These are phyloP conservation scores for Boletus edulis DNA, from an alignment of 768 basidiomycete genomes.

Conservation along the genomic window DNA sequence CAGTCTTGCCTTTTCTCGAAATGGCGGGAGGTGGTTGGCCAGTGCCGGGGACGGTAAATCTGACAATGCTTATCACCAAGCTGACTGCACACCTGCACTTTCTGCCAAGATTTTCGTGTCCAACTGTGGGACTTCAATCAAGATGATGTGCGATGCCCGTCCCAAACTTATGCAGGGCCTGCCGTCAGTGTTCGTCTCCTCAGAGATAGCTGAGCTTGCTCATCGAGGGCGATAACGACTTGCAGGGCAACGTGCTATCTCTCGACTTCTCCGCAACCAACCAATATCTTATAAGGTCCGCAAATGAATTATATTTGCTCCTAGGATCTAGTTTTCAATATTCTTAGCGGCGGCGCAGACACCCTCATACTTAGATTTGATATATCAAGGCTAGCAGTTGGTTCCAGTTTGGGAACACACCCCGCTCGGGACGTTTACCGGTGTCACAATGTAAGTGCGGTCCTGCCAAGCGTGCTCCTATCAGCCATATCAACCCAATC, in stretches of 20 bases:
- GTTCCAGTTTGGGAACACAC: slow-evolving; percentile 4
- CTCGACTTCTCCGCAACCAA: slow-evolving; percentile 70
- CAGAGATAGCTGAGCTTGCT: slow-evolving; percentile 22
- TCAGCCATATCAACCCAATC: slow-evolving; percentile 15
- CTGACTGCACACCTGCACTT: slow-evolving; percentile 11
- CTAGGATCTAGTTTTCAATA: slow-evolving; percentile 3
- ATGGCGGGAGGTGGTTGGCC: slow-evolving; percentile 59
- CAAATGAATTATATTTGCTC: slow-evolving; percentile 17
- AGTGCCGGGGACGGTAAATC: slow-evolving; percentile 68
- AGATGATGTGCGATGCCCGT: slow-evolving; percentile 46
- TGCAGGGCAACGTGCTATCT: slow-evolving; percentile 67
- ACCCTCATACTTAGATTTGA: slow-evolving; percentile 53
- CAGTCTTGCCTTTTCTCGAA: slow-evolving; percentile 57
- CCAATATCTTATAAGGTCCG: slow-evolving; percentile 64
- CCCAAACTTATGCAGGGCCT: slow-evolving; percentile 47
- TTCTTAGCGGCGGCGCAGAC: slow-evolving; percentile 54
- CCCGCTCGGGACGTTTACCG: slow-evolving; percentile 28
- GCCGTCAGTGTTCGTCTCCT: slow-evolving; percentile 25
- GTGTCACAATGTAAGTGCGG: slow-evolving; percentile 30
- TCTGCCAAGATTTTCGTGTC: slow-evolving; percentile 47
- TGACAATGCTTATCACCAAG: neutral
- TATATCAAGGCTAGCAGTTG: slow-evolving; percentile 35
- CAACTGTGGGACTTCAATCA: slow-evolving; percentile 69
- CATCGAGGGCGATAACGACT: slow-evolving; percentile 14
- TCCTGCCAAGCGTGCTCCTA: slow-evolving; percentile 15